phyloP scores from a whole-genome alignment of 225 moss, liverwort and hornwort species.

The Pseudisothecium myosuroides region DNA sequence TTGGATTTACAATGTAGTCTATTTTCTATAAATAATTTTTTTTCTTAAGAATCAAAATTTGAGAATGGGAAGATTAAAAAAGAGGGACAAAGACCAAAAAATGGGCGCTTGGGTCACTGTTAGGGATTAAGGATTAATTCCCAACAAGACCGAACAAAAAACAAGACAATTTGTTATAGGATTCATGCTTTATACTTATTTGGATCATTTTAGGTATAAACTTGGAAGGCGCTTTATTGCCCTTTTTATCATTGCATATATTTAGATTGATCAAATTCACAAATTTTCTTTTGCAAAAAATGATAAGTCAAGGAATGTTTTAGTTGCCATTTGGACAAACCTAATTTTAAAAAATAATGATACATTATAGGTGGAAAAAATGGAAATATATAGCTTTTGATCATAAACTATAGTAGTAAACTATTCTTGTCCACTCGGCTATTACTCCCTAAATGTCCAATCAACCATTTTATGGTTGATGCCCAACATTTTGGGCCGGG shows the following conservation, averaged over 20 bases:
- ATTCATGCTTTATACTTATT: not conserved
- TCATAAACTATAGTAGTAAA: accelerated
- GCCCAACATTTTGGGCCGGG: accelerated
- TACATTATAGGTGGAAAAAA: not conserved
- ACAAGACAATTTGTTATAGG: not conserved
- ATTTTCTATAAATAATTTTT: too few species aligned
- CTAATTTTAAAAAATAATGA: not conserved
- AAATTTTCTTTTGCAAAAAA: not conserved
- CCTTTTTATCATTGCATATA: not conserved
- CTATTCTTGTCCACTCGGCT: not conserved
- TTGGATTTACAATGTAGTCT: too few species aligned
- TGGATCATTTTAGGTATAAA: not conserved
- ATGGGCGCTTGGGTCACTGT: too few species aligned
- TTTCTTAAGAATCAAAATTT: too few species aligned
- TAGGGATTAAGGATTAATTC: not conserved
- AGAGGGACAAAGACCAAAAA: too few species aligned
- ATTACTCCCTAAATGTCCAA: not conserved
- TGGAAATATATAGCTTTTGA: accelerated
- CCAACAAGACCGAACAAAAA: accelerated
- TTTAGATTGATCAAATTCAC: not conserved
- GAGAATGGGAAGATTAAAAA: too few species aligned
- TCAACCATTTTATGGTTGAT: not conserved
- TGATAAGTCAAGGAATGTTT: not conserved
- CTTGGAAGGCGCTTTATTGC: not conserved
- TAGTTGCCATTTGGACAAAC: not conserved